Base-by-base conservation (phyloP, 2,329 filamentous ascomycete genomes). In the Neopestalotiopsis sp. region DNA sequence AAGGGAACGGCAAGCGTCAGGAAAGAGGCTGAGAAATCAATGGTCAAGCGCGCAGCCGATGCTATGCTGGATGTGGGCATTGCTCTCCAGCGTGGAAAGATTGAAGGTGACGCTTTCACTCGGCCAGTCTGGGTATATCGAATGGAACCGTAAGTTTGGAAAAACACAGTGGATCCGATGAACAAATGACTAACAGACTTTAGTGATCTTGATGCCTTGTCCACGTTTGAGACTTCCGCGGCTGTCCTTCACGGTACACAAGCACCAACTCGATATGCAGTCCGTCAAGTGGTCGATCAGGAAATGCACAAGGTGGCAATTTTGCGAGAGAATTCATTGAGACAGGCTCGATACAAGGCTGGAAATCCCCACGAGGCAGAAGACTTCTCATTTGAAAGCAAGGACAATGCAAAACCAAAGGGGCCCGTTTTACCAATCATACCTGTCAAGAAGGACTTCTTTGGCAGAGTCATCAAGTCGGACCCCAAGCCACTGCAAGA, bases 241-340 rank as follows among this genome's bases (percentile, higher is more conserved):
- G 83, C 89, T 4, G 82, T 86, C 4, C 75, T 84, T 2, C 82
- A 88, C 17, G 83, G 86, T 49, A 87, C 88, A 2, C 88, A 89
- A 10, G 90, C 89, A 0, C 94, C 93, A 0, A 94, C 94, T 0
- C 89, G 96, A n/a, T 99, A 94, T 76, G 95, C 95, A 1, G 92
- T 99, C 5, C 91, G 96, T 28, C 95, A 98, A 79, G 95, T 98
- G 9, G 87, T 99, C 1, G 94, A 97, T 76, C 94, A 96, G 78
- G 95, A 98, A 79, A 92, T 95, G 74, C 89, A 89, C 70, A 94
- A 92, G 76, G 91, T 94, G 62, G 87, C 91, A 13, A 83, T 88
- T 38, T 83, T 90, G 42, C 90, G 91, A 14, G 91, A 93, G 64
- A 89, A 89, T 70, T 86, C 89, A 4, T 87, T 90, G 0, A 85